Conservation (phyloP, 345 rosid genomes). For the Citrus cavaleriei region DNA sequence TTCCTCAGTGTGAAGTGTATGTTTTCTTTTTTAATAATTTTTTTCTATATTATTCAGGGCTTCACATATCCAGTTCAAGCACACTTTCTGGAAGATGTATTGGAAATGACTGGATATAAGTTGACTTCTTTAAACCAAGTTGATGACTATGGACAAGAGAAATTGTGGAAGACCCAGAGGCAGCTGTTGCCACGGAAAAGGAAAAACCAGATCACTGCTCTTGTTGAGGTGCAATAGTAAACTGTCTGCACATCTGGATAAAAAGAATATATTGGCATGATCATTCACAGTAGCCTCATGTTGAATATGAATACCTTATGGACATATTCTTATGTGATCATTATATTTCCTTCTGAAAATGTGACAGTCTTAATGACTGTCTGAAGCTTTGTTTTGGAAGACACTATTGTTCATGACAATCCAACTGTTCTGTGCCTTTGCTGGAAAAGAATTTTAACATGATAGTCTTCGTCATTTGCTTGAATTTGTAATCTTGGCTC, state of each 20-base stretch:
- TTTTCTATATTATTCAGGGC: slow-evolving; percentile 47
- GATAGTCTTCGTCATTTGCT: not conserved
- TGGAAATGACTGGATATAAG: slow-evolving; percentile 91
- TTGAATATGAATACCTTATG: not conserved
- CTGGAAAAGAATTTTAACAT: not conserved
- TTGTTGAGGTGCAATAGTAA: slow-evolving; percentile 75
- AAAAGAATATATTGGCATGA: not conserved
- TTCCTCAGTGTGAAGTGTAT: not conserved
- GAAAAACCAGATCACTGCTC: slow-evolving; percentile 85
- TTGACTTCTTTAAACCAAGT: slow-evolving; percentile 86
- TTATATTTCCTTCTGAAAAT: too few relatives aligned
- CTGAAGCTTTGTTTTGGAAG: not conserved
- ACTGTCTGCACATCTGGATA: not conserved
- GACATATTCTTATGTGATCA: not conserved
- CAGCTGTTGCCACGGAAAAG: slow-evolving; percentile 86
- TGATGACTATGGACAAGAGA: slow-evolving; percentile 99
- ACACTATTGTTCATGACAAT: not conserved
- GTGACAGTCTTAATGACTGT: too few relatives aligned
- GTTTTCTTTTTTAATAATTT: not conserved
- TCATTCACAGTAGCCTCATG: not conserved
- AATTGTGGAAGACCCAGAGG: slow-evolving; percentile 89
- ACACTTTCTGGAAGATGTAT: slow-evolving; percentile 81
- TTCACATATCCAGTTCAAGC: slow-evolving; percentile 84
- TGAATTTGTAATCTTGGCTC: not conserved
- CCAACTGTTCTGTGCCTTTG: not conserved